Percentiles rank a stretch among this genome's conserved stretches.
These are phyloP conservation scores for Ophiobolus disseminans DNA, from an alignment of 2,329 filamentous ascomycete species.

Conservation along the genomic window DNA sequence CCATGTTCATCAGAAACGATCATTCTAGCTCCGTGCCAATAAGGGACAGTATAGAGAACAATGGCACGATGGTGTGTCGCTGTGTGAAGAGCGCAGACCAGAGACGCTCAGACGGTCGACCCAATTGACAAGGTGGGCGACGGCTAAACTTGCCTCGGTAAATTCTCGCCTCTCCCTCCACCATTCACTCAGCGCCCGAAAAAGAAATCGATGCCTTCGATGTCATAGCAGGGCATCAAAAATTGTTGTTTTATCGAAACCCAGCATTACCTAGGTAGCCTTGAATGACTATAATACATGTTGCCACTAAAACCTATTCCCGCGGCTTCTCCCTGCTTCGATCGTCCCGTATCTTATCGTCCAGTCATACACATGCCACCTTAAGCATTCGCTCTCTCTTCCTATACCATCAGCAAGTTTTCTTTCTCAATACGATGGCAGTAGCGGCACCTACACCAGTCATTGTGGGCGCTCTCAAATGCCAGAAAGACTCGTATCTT, in stretches of 20 bases:
- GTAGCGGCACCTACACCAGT: constrained; percentile 19
- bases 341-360: constrained; percentile 4
- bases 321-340: constrained; percentile 18
- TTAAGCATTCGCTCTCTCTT: not conserved
- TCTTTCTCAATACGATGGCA: constrained; percentile 22
- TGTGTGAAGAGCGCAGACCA: no score
- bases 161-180: not conserved
- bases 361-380: constrained; percentile 7
- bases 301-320: constrained; percentile 23
- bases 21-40: no score
- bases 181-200: not conserved
- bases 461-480: constrained; percentile 41
- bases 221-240: no score
- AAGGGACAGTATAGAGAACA: not conserved
- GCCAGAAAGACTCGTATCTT: constrained; percentile 44
- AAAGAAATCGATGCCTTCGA: no score
- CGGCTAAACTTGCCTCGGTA: constrained; percentile 7
- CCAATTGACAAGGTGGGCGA: not conserved
- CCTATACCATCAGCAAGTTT: not conserved
- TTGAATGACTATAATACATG: constrained; percentile 11
- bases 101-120: no score
- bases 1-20: no score
- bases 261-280: no score
- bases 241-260: no score
- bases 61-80: no score